These are phyloP conservation scores for Fonsecaea pedrosoi DNA, from an alignment of 2,329 filamentous ascomycete genomes.

Conservation along the genomic window DNA sequence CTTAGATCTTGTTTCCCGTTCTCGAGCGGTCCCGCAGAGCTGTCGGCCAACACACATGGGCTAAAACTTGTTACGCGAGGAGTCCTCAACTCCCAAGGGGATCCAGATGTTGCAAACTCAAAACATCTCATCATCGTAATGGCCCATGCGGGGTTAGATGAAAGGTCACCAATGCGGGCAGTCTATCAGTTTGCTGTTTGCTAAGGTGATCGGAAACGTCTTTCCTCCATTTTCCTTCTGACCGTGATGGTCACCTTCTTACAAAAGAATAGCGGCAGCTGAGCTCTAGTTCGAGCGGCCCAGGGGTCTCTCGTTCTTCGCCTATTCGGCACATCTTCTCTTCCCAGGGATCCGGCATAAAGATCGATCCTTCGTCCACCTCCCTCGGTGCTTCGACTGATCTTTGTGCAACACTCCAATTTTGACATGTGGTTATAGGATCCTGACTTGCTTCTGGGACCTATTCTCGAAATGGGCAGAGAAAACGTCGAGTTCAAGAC, in stretches of 20 bases:
- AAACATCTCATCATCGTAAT: slow-evolving; percentile 1
- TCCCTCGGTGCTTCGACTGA: slow-evolving; percentile 14
- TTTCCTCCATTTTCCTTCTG: slow-evolving; percentile 1
- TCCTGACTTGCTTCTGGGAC: slow-evolving; percentile 4
- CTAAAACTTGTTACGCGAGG: slow-evolving; percentile 16
- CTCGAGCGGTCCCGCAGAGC: slow-evolving; percentile 17
- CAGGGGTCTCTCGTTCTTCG: background rate
- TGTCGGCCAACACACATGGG: slow-evolving; percentile 3
- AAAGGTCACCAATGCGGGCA: slow-evolving; percentile 13
- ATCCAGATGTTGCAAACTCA: slow-evolving; percentile 1
- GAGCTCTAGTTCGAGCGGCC: background rate
- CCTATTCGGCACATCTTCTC: slow-evolving; percentile 18
- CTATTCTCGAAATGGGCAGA: slow-evolving; percentile 29
- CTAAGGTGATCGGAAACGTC: slow-evolving; percentile 8
- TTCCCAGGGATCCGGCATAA: slow-evolving; percentile 16
- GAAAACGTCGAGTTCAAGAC: slow-evolving; percentile 40
- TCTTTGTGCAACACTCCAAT: slow-evolving; percentile 15
- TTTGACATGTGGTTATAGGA: slow-evolving; percentile 19
- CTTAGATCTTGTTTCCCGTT: background rate
- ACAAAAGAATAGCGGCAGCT: slow-evolving; percentile 4
- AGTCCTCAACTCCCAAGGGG: background rate
- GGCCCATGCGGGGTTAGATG: slow-evolving; percentile 21
- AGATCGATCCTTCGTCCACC: slow-evolving; percentile 17
- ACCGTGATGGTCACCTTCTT: slow-evolving; percentile 14
- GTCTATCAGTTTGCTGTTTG: slow-evolving; percentile 4